These are phyloP conservation scores for Globisporangium camurandrum DNA, from an alignment of 352 stramenopile species.

Conservation along the genomic window DNA sequence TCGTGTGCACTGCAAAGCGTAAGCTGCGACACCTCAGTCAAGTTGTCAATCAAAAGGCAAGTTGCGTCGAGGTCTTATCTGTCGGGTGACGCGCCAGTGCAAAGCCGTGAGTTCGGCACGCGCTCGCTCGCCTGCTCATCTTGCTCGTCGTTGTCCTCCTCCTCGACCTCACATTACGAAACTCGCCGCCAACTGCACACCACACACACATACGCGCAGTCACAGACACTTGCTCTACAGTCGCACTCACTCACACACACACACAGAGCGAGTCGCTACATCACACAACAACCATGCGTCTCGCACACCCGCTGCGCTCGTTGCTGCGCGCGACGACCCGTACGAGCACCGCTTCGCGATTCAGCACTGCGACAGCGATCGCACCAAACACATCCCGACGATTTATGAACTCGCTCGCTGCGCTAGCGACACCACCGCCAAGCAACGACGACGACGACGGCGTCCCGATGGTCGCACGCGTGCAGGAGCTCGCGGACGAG, in stretches of 20 bases:
- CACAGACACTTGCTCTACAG: not conserved
- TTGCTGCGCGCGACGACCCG: slow-evolving; percentile 3
- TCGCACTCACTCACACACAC: not conserved
- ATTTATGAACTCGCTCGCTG: too few species aligned
- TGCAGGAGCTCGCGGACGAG: slow-evolving; percentile 43
- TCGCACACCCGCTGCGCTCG: slow-evolving; percentile 6
- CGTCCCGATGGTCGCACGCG: slow-evolving; percentile 22
- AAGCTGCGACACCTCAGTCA: too few species aligned
- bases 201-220: not conserved
- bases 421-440: too few species aligned
- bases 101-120: slow-evolving; percentile 6
- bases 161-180: slow-evolving; percentile 4
- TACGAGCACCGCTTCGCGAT: not conserved
- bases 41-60: not conserved
- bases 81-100: slow-evolving; percentile 13
- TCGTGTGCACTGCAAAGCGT: too few species aligned
- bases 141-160: too few species aligned
- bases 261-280: not conserved
- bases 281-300: slow-evolving; percentile 5
- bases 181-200: slow-evolving; percentile 5
- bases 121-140: not conserved
- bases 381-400: not conserved
- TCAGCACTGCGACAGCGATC: too few species aligned
- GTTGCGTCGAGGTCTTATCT: slow-evolving; percentile 1
- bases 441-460: not conserved